Conservation (phyloP, 2,329 filamentous ascomycete species). For the Alternaria burnsii region DNA sequence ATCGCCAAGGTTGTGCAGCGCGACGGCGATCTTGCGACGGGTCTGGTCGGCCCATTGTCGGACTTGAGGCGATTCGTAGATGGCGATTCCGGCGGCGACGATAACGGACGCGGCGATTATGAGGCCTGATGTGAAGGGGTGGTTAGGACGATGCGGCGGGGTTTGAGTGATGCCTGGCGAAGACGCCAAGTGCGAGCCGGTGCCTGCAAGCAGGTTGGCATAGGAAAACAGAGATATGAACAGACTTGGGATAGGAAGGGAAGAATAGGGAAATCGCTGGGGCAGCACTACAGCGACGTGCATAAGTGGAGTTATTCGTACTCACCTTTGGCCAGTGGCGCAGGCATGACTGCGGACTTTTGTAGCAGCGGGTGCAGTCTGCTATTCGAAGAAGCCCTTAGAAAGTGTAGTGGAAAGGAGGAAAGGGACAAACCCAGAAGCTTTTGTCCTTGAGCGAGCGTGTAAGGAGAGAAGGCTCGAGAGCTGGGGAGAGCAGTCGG, state of each 20-base stretch:
- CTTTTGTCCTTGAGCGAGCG: not conserved
- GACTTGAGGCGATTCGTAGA: constrained; percentile 70
- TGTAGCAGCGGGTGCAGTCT: not conserved
- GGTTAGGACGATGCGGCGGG: constrained; percentile 36
- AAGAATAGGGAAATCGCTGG: constrained; percentile 4
- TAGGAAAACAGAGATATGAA: constrained; percentile 2
- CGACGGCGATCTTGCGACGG: constrained; percentile 67
- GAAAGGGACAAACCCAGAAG: not conserved
- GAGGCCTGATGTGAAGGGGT: constrained; percentile 59
- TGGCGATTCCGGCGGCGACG: constrained; percentile 68
- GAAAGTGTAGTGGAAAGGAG: not conserved
- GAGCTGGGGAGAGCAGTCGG: constrained; percentile 1
- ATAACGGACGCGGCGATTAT: constrained; percentile 69
- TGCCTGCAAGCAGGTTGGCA: constrained; percentile 48
- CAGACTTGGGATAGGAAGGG: not conserved
- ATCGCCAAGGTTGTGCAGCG: constrained; percentile 67
- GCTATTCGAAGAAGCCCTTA: not conserved
- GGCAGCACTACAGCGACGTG: constrained; percentile 34
- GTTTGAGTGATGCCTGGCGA: constrained; percentile 13
- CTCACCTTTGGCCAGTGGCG: constrained; percentile 54
- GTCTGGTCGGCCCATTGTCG: constrained; percentile 69
- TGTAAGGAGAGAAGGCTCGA: constrained; percentile 10
- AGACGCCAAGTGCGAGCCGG: constrained; percentile 30
- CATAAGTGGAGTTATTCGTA: constrained; percentile 31
- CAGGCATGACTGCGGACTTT: constrained; percentile 41